Conservation (phyloP, 2,329 filamentous ascomycete genomes). For the Pseudocercospora fijiensis region DNA sequence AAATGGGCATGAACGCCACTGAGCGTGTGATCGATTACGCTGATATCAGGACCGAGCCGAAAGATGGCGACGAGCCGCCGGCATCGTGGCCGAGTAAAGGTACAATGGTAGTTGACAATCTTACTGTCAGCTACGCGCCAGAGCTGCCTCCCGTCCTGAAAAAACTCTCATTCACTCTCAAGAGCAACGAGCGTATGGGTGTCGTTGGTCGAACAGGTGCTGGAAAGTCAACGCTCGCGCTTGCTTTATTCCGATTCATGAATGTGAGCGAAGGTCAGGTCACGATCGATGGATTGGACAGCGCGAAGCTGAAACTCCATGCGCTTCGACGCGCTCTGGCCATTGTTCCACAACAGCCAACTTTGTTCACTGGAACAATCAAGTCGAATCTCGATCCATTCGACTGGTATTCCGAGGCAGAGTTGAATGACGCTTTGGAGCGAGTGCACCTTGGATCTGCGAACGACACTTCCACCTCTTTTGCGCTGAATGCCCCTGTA, state of each 20-base stretch:
- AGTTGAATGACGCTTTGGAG: slow-evolving; percentile 67
- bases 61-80: slow-evolving; percentile 40
- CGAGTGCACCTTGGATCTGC: slow-evolving; percentile 62
- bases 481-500: slow-evolving; percentile 67
- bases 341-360: slow-evolving; percentile 81
- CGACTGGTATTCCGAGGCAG: slow-evolving; percentile 64
- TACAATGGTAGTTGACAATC: slow-evolving; percentile 76
- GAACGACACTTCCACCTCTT: slow-evolving; percentile 4
- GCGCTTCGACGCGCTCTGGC: slow-evolving; percentile 71
- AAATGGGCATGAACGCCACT: slow-evolving; percentile 16
- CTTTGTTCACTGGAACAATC: slow-evolving; percentile 77
- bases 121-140: slow-evolving; percentile 78
- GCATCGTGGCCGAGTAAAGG: slow-evolving; percentile 78
- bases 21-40: slow-evolving; percentile 64
- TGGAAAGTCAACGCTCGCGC: slow-evolving; percentile 19
- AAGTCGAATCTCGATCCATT: slow-evolving; percentile 77
- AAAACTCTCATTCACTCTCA: slow-evolving; percentile 63
- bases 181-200: slow-evolving; percentile 70
- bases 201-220: slow-evolving; percentile 87
- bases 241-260: slow-evolving; percentile 15
- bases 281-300: slow-evolving; percentile 70
- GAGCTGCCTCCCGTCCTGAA: slow-evolving; percentile 81
- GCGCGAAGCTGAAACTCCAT: slow-evolving; percentile 68
- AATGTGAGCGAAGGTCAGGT: slow-evolving; percentile 62
- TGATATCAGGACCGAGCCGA: slow-evolving; percentile 85